phyloP scores from a whole-genome alignment of 2,329 filamentous ascomycete genomes.

The Calonectria hawksworthii region DNA sequence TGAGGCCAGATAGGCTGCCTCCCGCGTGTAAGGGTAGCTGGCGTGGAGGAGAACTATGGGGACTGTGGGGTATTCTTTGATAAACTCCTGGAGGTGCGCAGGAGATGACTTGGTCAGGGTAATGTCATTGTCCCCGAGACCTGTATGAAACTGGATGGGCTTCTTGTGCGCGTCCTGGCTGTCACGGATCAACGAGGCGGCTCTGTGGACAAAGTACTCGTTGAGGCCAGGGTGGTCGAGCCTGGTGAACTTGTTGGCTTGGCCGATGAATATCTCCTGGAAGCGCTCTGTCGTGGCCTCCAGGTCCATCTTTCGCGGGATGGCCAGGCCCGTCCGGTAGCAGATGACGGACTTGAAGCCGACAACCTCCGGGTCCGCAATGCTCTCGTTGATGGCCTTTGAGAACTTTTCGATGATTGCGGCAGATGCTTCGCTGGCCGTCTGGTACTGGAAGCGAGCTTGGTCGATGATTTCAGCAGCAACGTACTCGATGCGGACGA shows the following conservation, averaged over 20 bases:
- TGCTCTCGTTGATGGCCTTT: conserved; percentile 64
- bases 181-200: conserved; percentile 70
- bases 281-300: conserved; percentile 58
- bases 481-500: conserved; percentile 82
- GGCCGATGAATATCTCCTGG: conserved; percentile 49
- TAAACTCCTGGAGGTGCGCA: conserved; percentile 80
- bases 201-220: conserved; percentile 75
- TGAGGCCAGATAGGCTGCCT: conserved; percentile 83
- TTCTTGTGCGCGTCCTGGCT: conserved; percentile 66
- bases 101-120: conserved; percentile 79
- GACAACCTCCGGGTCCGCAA: conserved; percentile 77
- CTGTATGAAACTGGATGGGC: conserved; percentile 87
- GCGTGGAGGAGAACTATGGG: conserved; percentile 85
- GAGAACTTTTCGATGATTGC: conserved; percentile 55
- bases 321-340: conserved; percentile 80
- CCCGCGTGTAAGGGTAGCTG: conserved; percentile 84
- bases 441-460: conserved; percentile 51
- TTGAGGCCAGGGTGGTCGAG: conserved; percentile 77
- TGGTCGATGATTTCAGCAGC: conserved; percentile 73
- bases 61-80: conserved; percentile 76
- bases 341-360: conserved; percentile 89
- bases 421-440: conserved; percentile 43
- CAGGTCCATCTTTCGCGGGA: conserved; percentile 62
- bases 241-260: conserved; percentile 58
- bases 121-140: conserved; percentile 85